These are phyloP conservation scores for Synchytrium microbalum DNA, from an alignment of 371 early-diverging fungal species.

Conservation along the genomic window DNA sequence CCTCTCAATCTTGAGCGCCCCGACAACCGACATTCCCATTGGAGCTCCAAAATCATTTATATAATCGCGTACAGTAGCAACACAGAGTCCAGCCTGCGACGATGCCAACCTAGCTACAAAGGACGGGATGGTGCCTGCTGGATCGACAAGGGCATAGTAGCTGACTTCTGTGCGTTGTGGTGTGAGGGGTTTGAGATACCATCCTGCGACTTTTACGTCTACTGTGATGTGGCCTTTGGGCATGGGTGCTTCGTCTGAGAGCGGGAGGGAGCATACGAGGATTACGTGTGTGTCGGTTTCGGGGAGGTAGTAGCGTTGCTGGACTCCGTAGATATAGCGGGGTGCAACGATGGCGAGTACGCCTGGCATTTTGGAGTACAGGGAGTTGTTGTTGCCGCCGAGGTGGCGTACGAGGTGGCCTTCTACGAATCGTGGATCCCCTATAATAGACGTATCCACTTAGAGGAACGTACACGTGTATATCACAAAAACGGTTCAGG, in stretches of 20 bases:
- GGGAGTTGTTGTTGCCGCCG: not conserved
- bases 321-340: not conserved
- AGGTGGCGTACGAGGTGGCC: not conserved
- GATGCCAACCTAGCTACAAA: not conserved
- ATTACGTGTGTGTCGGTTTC: not conserved
- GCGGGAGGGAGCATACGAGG: not conserved
- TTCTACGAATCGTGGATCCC: not conserved
- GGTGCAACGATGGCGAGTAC: not conserved
- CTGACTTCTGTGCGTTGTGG: not conserved
- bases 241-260: not conserved
- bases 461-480: no score
- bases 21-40: not conserved
- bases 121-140: not conserved
- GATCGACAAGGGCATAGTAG: not conserved
- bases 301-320: slow-evolving; percentile 2
- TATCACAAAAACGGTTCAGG: not conserved
- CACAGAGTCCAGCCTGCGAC: not conserved
- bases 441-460: no score
- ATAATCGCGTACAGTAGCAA: not conserved
- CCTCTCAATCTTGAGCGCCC: not conserved
- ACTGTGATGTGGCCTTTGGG: not conserved
- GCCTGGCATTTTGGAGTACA: not conserved
- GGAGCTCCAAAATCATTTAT: not conserved
- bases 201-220: not conserved
- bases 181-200: not conserved